A percentile compares a stretch with the other conserved stretches of the same genome.
Conservation (phyloP, 2,329 filamentous ascomycete genomes). For the Botrytis fragariae region DNA sequence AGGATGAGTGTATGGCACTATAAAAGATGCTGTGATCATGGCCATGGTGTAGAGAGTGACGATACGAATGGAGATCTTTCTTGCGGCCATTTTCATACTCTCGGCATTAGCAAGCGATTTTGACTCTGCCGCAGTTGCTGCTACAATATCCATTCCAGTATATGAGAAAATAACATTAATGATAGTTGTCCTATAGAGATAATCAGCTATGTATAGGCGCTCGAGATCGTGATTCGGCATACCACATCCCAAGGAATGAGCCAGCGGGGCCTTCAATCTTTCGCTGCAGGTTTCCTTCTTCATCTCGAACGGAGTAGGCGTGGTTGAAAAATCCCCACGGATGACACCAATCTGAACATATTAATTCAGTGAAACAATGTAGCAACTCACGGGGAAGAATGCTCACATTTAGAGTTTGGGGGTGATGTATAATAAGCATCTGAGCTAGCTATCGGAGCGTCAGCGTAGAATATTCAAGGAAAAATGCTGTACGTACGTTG, state of each 20-base stretch:
- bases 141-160: slow-evolving; percentile 41
- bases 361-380: not conserved
- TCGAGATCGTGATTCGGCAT: slow-evolving; percentile 19
- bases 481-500: slow-evolving; percentile 36
- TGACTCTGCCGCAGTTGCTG: slow-evolving; percentile 42
- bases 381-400: not conserved
- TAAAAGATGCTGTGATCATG: slow-evolving; percentile 37
- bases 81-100: slow-evolving; percentile 44
- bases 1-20: slow-evolving; percentile 41
- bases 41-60: slow-evolving; percentile 36
- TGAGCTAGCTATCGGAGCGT: slow-evolving; percentile 34
- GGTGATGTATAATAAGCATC: slow-evolving; percentile 41
- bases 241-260: slow-evolving; percentile 43
- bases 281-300: slow-evolving; percentile 35
- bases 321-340: slow-evolving; percentile 43
- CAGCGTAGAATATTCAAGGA: not conserved
- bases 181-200: slow-evolving; percentile 39
- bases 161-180: slow-evolving; percentile 38
- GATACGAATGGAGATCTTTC: slow-evolving; percentile 43
- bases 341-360: slow-evolving; percentile 37
- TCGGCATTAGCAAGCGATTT: slow-evolving; percentile 40
- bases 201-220: not conserved
- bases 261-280: slow-evolving; percentile 40
- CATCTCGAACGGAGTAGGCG: slow-evolving; percentile 38
- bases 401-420: slow-evolving; percentile 41